Evolutionary conservation across 2,329 filamentous ascomycete species (phyloP).

Genomic region (Aspergillus tamarii): DNA sequence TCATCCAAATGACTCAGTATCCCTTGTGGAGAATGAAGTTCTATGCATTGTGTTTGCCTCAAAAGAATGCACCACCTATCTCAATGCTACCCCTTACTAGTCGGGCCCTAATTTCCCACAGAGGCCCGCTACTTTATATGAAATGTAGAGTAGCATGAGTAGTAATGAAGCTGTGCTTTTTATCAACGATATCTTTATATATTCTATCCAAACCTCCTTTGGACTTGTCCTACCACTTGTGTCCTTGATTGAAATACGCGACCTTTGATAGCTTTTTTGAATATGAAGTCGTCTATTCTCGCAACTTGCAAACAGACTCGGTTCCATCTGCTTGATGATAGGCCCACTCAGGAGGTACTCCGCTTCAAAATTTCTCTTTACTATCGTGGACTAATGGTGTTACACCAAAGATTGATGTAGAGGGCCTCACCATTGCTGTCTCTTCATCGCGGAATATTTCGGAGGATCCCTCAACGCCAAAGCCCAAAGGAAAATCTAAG

Average conservation of each 20-base stretch:
- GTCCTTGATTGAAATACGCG: neutral
- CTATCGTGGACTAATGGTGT: neutral
- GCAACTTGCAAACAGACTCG: constrained; percentile 70
- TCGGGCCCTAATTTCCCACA: neutral
- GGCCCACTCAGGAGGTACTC: constrained; percentile 57
- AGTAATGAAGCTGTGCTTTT: neutral
- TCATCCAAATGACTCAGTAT: constrained; percentile 6
- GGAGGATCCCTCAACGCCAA: constrained; percentile 28
- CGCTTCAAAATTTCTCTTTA: neutral
- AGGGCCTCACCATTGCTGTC: constrained; percentile 72
- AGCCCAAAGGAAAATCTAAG: constrained; percentile 51
- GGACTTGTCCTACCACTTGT: neutral
- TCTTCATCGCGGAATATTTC: constrained; percentile 33
- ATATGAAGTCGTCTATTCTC: constrained; percentile 47
- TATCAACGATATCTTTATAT: neutral
- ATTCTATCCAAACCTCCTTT: neutral
- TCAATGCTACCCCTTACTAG: neutral
- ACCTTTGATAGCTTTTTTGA: neutral
- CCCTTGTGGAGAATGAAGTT: neutral
- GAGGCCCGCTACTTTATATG: neutral
- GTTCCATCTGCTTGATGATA: constrained; percentile 62
- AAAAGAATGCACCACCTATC: neutral
- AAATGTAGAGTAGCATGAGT: neutral
- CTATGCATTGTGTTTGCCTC: neutral
- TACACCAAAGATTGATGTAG: constrained; percentile 63